Percentiles rank a stretch among this genome's conserved stretches.
These are phyloP conservation scores for Solanum gandarillasii DNA, from an alignment of 257 asterid species.

Conservation along the genomic window DNA sequence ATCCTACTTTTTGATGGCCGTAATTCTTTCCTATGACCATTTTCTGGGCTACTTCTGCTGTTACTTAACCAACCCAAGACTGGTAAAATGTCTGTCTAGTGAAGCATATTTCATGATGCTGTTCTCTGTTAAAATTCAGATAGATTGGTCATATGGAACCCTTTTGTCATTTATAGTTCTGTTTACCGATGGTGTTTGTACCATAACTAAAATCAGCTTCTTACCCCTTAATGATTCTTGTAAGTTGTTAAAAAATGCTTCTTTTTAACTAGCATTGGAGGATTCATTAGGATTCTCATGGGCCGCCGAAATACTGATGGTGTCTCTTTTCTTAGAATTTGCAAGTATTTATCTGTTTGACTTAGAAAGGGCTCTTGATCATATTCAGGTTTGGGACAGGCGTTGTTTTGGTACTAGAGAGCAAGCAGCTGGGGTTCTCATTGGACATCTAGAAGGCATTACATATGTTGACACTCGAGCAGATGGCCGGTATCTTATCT, in stretches of 20 bases:
- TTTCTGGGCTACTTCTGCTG: neutral
- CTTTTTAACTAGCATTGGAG: neutral
- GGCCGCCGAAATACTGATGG: neutral
- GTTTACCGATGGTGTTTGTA: neutral
- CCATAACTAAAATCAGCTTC: neutral
- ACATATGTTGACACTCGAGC: slow-evolving; percentile 87
- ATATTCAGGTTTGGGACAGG: slow-evolving; percentile 85
- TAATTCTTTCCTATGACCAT: neutral
- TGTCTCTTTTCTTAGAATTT: neutral
- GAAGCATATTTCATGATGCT: neutral
- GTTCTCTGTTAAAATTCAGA: neutral
- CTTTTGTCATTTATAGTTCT: neutral
- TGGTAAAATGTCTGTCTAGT: neutral
- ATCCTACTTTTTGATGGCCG: neutral
- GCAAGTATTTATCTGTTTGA: neutral
- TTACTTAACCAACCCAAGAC: neutral
- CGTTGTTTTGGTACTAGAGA: slow-evolving; percentile 59
- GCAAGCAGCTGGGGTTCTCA: slow-evolving; percentile 69
- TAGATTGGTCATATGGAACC: neutral
- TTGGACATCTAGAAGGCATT: slow-evolving; percentile 91
- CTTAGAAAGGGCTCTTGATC: neutral
- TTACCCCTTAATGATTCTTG: neutral
- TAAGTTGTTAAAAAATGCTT: neutral
- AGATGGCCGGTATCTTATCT: slow-evolving; percentile 88
- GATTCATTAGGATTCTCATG: neutral